Evolutionary conservation across 768 basidiomycete genomes (phyloP), one percentile per base, ranked within the genome.

Genomic region (Hydnomerulius pinastri): DNA sequence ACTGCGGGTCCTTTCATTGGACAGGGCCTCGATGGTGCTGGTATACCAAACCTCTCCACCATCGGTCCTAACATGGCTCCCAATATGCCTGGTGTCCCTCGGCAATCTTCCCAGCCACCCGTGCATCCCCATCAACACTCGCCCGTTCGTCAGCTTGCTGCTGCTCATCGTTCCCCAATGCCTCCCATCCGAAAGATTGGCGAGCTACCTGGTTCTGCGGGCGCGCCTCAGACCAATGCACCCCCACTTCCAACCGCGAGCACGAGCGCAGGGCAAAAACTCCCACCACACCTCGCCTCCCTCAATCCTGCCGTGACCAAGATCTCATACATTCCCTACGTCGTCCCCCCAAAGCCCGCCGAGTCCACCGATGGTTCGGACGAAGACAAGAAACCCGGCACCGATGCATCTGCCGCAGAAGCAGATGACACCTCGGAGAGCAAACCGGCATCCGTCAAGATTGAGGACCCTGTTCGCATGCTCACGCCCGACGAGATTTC

Each of bases 401-500:
- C 27, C 2, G 55, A 55, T 29, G 46, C 56, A 18, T 28, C 39
- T 0, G 29, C 51, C 18, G 12, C 29, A n/a, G 60, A 58, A 8
- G 62, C 61, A 24, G 63, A 62, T 18, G 43, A 40, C 5, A 20
- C 42, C 29, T 39, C 51, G n/a, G 61, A 68, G 17, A 24, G 35
- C 6, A 58, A 58, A 20, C 33, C 21, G 0, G 10, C 50, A 9
- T 17, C 47, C 3, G 55, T 46, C 51, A 59, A 57, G 20, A 39
- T 59, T 15, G 57, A 68, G 10, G 67, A 68, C 29, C 58, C 66
- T 2, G 36, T 68, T 0, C 50, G 44, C 13, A 10, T 2, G 2
- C 66, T 80, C 45, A 48, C 58, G 4, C 62, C 71, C 2, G 51
- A 46, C 3, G 72, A 78, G 53, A 70, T 73, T 24, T 2, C 43